Conservation (phyloP, 495 filamentous ascomycete species). For the Penicillium crystallinum region DNA sequence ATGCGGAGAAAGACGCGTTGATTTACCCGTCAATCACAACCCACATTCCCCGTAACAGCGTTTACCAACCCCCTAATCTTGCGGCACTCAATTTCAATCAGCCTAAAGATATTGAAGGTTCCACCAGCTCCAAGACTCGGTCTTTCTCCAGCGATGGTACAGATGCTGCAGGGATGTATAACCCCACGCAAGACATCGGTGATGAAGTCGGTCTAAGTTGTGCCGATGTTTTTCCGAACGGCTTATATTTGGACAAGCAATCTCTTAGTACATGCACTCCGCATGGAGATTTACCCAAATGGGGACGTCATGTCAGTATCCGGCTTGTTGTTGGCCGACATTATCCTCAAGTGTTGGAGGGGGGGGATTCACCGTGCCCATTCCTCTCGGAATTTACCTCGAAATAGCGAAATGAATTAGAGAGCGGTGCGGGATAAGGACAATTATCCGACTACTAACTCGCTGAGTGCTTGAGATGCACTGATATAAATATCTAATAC, state of each 20-base stretch:
- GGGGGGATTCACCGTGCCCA: background rate
- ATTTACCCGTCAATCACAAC: constrained; percentile 22
- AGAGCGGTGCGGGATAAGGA: background rate
- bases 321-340: background rate
- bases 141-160: background rate
- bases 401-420: background rate
- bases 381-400: background rate
- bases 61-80: background rate
- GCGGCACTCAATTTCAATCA: background rate
- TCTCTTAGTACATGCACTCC: constrained; percentile 8
- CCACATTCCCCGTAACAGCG: background rate
- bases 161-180: background rate
- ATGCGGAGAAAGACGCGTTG: constrained; percentile 9
- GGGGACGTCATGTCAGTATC: constrained; percentile 7
- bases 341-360: background rate
- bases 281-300: constrained; percentile 20
- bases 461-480: background rate
- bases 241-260: background rate
- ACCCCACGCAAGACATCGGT: background rate
- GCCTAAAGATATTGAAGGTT: background rate
- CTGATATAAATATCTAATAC: constrained; percentile 1
- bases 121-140: background rate
- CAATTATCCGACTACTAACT: background rate
- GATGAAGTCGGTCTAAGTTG: constrained; percentile 2
- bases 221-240: constrained; percentile 13